Conservation (phyloP, 192 early-diverging fungal species). For the Backusella liffmaniae region DNA sequence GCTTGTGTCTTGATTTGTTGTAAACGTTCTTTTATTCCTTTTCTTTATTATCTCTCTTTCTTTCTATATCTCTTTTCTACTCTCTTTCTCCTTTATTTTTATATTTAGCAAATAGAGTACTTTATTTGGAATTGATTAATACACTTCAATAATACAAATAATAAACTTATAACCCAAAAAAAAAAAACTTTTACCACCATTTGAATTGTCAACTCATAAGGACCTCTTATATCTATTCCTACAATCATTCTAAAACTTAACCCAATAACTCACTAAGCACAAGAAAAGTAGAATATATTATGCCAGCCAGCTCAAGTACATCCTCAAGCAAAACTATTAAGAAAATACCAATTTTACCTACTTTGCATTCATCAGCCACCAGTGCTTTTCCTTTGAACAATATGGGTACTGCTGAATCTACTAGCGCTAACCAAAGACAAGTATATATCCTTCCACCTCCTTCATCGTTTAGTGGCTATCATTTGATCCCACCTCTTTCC, state of each 20-base stretch:
- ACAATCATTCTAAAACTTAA: too few species aligned
- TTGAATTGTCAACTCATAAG: not conserved
- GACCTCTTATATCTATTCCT: too few species aligned
- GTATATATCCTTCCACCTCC: conserved; percentile 15
- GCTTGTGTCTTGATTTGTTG: not conserved
- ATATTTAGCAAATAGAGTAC: too few species aligned
- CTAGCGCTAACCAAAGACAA: not conserved
- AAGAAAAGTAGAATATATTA: not conserved
- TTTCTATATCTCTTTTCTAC: not conserved
- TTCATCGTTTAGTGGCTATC: conserved; percentile 5
- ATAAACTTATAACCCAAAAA: not conserved
- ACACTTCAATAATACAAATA: not conserved
- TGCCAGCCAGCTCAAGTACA: not conserved
- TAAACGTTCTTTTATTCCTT: not conserved
- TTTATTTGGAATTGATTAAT: too few species aligned
- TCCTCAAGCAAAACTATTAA: not conserved
- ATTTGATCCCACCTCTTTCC: not conserved
- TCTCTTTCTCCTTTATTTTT: not conserved
- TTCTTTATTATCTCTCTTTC: not conserved
- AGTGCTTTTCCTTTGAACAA: not conserved
- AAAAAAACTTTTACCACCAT: too few species aligned
- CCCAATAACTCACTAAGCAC: not conserved
- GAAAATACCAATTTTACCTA: not conserved
- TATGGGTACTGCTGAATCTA: too few species aligned
- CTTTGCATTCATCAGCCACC: not conserved